phyloP scores from a whole-genome alignment of 1,284 basidiomycete species.

The Heterobasidion irregulare region DNA sequence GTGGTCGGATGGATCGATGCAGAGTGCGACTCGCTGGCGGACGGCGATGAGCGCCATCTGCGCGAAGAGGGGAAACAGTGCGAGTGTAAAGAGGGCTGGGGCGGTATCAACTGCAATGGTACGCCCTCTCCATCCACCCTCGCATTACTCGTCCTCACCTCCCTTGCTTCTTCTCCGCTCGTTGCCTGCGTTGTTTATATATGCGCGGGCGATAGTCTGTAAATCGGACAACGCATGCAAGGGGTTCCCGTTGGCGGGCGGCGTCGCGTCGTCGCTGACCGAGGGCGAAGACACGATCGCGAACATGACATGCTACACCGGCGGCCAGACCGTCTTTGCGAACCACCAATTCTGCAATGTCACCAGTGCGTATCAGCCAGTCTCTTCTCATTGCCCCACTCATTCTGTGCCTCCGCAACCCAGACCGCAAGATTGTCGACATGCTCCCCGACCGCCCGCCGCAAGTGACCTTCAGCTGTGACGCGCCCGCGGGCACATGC shows the following conservation, averaged over 20 bases:
- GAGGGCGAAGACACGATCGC: slow-evolving; percentile 35
- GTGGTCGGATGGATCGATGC: background rate
- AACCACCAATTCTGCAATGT: slow-evolving; percentile 98
- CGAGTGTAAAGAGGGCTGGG: slow-evolving; percentile 91
- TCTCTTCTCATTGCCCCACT: background rate
- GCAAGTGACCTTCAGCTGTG: slow-evolving; percentile 93
- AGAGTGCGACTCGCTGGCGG: slow-evolving; percentile 89
- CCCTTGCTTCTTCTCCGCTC: background rate
- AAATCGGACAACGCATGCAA: slow-evolving; percentile 72
- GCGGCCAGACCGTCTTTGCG: slow-evolving; percentile 84
- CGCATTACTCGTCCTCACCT: background rate
- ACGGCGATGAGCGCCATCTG: slow-evolving; percentile 79
- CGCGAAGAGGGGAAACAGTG: slow-evolving; percentile 73
- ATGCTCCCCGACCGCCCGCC: slow-evolving; percentile 84
- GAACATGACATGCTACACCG: slow-evolving; percentile 92
- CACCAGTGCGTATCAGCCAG: slow-evolving; percentile 60
- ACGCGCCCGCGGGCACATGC: slow-evolving; percentile 52
- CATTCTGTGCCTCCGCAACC: background rate
- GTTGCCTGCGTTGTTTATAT: background rate
- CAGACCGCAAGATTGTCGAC: slow-evolving; percentile 84
- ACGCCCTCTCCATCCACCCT: slow-evolving; percentile 11
- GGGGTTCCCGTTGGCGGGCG: slow-evolving; percentile 61
- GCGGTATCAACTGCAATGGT: slow-evolving; percentile 96
- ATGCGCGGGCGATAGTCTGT: slow-evolving; percentile 53
- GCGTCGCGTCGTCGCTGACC: slow-evolving; percentile 26